Conservation (phyloP, 1,284 basidiomycete genomes). For the Rhodotorula sp. region DNA sequence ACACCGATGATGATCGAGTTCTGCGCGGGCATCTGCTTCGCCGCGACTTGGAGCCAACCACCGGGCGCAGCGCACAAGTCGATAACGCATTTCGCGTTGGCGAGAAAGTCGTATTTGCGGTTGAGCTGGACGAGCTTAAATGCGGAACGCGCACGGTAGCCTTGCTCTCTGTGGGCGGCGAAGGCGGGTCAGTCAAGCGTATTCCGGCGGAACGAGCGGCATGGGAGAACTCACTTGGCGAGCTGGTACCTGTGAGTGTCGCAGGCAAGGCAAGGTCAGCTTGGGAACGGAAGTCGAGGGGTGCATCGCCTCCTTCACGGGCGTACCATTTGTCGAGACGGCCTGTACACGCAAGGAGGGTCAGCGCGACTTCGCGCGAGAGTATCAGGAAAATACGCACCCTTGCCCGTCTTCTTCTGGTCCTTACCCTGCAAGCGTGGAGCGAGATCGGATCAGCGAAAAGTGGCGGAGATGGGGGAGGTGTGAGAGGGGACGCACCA, state of each 20-base stretch:
- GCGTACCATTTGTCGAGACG: slow-evolving; percentile 81
- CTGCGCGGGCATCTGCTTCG: slow-evolving; percentile 82
- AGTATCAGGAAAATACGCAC: not conserved
- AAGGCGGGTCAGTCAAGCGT: slow-evolving; percentile 11
- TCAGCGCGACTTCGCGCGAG: not conserved
- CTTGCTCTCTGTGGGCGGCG: slow-evolving; percentile 70
- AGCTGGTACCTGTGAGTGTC: slow-evolving; percentile 65
- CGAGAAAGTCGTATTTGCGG: slow-evolving; percentile 94
- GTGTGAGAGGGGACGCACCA: slow-evolving; percentile 8
- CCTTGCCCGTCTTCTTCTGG: slow-evolving; percentile 64
- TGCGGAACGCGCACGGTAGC: slow-evolving; percentile 97
- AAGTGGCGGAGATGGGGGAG: slow-evolving; percentile 20
- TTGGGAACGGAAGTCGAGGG: not conserved
- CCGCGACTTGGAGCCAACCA: slow-evolving; percentile 98
- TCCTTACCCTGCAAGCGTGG: slow-evolving; percentile 25
- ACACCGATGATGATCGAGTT: slow-evolving; percentile 96
- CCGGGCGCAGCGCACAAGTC: slow-evolving; percentile 99
- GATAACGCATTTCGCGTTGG: slow-evolving; percentile 85
- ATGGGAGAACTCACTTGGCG: slow-evolving; percentile 66
- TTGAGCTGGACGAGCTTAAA: slow-evolving; percentile 99
- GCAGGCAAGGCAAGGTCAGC: not conserved
- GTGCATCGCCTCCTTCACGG: not conserved
- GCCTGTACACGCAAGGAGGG: slow-evolving; percentile 52
- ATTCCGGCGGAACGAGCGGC: not conserved
- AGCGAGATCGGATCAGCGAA: slow-evolving; percentile 3